Evolutionary conservation across 441 rosid species (phyloP), one percentile per base, ranked within the genome.

Genomic region (Croton laevigatus): DNA sequence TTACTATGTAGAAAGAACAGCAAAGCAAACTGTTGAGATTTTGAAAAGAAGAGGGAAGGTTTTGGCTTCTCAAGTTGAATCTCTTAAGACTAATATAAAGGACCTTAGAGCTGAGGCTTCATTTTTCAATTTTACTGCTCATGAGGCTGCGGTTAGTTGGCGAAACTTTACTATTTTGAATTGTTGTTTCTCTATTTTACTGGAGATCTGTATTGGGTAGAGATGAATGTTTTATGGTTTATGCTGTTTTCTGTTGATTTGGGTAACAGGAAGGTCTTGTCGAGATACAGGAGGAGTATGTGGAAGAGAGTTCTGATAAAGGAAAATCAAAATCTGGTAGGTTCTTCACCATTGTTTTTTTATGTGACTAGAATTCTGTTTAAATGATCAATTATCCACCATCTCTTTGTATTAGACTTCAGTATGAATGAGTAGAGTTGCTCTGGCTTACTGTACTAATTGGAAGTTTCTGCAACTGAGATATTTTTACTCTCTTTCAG

Each of bases 211-310:
- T 0, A n/a, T 22, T 55, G 14, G 55, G 49, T 65, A 32, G 42
- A 65, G 42, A 65, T 65, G 16, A 20, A 40, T 68, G 38, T 51
- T 44, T 49, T 38, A 6, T 55, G 27, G 36, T 12, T 44, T 72
- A 69, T 20, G 10, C 59, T 75, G 8, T 59, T 54, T 27, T 52
- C 65, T 17, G 64, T 37, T 69, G 38, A 59, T 55, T 37, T 71
- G 55, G 60, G 64, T 22, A 64, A 27, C 79, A 92, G 99, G 98
- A 88, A 57, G 99, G 93, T 64, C 85, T 94, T 73, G 86, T 92
- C 69, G 99, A 92, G 87, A 94, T 94, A 73, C 85, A 83, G 66
- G 98, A 94, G 84, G 93, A 92, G 63, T 84, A 86, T 75, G 85
- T 62, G 59, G 96, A 87, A 70, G 90, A 85, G 45, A 77, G 65